Conservation (phyloP, 108 stramenopile genomes). For the Cyclotella baltica region DNA sequence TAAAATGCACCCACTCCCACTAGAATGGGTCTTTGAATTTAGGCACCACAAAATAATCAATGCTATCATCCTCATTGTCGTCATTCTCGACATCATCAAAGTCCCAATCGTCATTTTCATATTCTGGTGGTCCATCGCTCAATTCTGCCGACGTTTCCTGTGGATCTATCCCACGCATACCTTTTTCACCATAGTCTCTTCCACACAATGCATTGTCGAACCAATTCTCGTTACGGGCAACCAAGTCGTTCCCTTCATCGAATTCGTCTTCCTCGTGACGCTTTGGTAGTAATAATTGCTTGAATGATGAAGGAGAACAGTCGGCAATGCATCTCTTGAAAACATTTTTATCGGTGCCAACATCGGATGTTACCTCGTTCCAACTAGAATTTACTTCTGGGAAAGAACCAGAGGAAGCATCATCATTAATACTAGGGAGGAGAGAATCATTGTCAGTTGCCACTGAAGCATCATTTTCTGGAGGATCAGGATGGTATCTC, state of each 20-base stretch:
- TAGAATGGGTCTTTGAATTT: too few species aligned
- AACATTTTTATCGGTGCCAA: not conserved
- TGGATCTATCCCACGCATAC: not conserved
- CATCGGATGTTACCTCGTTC: not conserved
- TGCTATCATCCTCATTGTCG: too few species aligned
- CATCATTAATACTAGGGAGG: not conserved
- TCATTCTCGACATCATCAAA: too few species aligned
- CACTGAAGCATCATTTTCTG: not conserved
- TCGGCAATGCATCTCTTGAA: not conserved
- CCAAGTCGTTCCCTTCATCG: not conserved
- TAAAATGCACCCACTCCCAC: too few species aligned
- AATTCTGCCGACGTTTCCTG: too few species aligned
- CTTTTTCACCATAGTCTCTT: not conserved
- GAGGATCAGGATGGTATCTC: not conserved
- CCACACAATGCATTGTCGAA: not conserved
- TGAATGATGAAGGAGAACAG: not conserved
- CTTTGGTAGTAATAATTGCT: not conserved
- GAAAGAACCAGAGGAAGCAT: not conserved
- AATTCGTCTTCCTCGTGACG: not conserved
- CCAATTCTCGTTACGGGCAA: not conserved
- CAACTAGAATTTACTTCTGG: too few species aligned
- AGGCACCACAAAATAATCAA: too few species aligned
- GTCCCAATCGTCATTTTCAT: slow-evolving; percentile 10
- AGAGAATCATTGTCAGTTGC: not conserved
- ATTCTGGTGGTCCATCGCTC: not conserved